Percentiles rank a stretch among this genome's conserved stretches.
Conservation (phyloP, 129 eudicot genomes). For the Pseudognaphalium luteoalbum region DNA sequence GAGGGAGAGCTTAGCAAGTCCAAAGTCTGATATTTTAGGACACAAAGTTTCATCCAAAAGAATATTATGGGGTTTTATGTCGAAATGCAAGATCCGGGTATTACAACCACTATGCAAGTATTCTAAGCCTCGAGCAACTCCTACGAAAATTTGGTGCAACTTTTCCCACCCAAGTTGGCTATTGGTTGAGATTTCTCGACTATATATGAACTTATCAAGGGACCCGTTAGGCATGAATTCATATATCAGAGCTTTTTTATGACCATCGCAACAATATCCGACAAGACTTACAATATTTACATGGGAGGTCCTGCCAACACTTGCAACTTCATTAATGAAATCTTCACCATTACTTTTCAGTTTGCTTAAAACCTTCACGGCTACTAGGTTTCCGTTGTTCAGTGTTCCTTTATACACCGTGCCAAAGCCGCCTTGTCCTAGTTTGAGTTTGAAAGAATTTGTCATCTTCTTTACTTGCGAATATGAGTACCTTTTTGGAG, state of each 20-base stretch:
- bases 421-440: not conserved
- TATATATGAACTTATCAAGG: slow-evolving; percentile 12
- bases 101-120: slow-evolving; percentile 6
- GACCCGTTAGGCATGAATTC: not conserved
- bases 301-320: slow-evolving; percentile 3
- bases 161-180: slow-evolving; percentile 7
- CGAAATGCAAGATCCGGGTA: slow-evolving; percentile 7
- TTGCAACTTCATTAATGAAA: not conserved
- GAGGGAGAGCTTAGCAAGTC: not conserved
- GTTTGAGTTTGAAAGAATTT: not conserved
- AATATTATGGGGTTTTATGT: slow-evolving; percentile 7
- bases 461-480: slow-evolving; percentile 9
- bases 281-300: not conserved
- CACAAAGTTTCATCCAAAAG: not conserved
- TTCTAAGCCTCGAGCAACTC: slow-evolving; percentile 4
- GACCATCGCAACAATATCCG: not conserved
- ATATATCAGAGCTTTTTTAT: not conserved
- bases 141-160: slow-evolving; percentile 1
- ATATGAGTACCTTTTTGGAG: not conserved
- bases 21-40: slow-evolving; percentile 8
- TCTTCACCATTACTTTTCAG: not conserved
- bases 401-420: not conserved
- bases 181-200: not conserved
- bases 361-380: not conserved
- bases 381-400: not conserved